A percentile compares a stretch with the other conserved stretches of the same genome.
Evolutionary conservation across 192 early-diverging fungal species (phyloP).

Genomic region (Mortierella alpina): DNA sequence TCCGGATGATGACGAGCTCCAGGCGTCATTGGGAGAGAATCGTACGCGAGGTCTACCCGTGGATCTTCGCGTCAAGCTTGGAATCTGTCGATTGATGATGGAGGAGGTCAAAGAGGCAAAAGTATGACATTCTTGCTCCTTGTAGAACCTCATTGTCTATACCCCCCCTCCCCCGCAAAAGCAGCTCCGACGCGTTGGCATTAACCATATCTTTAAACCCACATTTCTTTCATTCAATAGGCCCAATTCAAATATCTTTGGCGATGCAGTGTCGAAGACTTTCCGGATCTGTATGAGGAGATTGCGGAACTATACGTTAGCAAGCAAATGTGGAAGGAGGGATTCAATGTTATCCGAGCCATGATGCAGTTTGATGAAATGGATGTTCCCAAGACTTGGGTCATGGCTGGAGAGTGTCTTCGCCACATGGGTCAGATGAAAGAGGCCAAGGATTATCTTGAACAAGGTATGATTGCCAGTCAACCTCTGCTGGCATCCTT

Average conservation of each 20-base stretch:
- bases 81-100: constrained; percentile 79
- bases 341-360: constrained; percentile 67
- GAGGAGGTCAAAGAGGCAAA: constrained; percentile 76
- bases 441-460: constrained; percentile 42
- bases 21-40: constrained; percentile 33
- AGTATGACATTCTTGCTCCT: constrained; percentile 40
- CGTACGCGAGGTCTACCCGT: constrained; percentile 71
- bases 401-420: constrained; percentile 53
- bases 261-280: constrained; percentile 60
- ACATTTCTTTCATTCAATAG: constrained; percentile 59
- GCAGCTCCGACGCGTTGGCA: not conserved
- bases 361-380: constrained; percentile 60
- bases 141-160: not conserved
- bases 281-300: constrained; percentile 78
- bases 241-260: constrained; percentile 74
- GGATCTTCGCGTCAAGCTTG: constrained; percentile 89
- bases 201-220: constrained; percentile 22
- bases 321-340: constrained; percentile 69
- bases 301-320: constrained; percentile 80
- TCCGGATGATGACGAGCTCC: constrained; percentile 41
- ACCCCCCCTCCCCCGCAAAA: not conserved
- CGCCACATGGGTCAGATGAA: constrained; percentile 41
- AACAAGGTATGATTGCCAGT: constrained; percentile 26
- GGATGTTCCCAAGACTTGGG: constrained; percentile 45
- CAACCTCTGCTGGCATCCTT: no score